Percentiles rank a stretch among this genome's conserved stretches.
Evolutionary conservation across 23 red algal genomes (phyloP).

Genomic region (Gracilaria caudata): DNA sequence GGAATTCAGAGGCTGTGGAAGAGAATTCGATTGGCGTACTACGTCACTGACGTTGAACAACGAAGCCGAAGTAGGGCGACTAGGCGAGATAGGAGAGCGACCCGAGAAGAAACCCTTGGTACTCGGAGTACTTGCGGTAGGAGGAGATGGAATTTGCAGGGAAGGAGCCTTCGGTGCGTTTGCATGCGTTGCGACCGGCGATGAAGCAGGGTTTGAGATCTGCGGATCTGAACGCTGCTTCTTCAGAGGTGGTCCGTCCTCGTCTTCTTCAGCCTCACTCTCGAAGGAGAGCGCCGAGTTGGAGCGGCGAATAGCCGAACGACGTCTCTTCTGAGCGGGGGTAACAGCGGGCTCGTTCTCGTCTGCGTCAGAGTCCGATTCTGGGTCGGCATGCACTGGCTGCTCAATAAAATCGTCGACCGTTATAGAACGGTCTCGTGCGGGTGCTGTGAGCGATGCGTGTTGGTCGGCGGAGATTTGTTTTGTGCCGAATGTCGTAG

Average conservation of each 20-base stretch:
- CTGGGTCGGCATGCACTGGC: neutral
- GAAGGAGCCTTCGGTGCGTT: neutral
- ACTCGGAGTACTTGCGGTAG: neutral
- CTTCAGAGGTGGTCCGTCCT: neutral
- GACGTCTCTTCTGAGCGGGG: neutral
- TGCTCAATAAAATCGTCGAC: conserved; percentile 35
- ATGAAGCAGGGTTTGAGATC: neutral
- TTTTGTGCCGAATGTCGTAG: conserved; percentile 18
- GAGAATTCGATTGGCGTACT: neutral
- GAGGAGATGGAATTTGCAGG: neutral
- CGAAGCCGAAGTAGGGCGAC: neutral
- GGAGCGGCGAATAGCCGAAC: conserved; percentile 10
- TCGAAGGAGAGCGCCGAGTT: conserved; percentile 18
- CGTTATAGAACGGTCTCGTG: conserved; percentile 21
- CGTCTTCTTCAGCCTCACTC: conserved; percentile 21
- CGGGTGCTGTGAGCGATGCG: conserved; percentile 15
- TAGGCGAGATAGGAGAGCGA: neutral
- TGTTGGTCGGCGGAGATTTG: conserved; percentile 41
- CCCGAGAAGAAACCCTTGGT: neutral
- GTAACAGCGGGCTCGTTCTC: conserved; percentile 14
- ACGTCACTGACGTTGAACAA: neutral
- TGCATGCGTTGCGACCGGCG: neutral
- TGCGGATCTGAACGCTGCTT: neutral
- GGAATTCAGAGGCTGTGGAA: neutral
- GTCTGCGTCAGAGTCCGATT: conserved; percentile 32